Percentiles rank a stretch among this genome's conserved stretches.
Conservation (phyloP, 2,329 filamentous ascomycete genomes). For the Alternaria sp. region DNA sequence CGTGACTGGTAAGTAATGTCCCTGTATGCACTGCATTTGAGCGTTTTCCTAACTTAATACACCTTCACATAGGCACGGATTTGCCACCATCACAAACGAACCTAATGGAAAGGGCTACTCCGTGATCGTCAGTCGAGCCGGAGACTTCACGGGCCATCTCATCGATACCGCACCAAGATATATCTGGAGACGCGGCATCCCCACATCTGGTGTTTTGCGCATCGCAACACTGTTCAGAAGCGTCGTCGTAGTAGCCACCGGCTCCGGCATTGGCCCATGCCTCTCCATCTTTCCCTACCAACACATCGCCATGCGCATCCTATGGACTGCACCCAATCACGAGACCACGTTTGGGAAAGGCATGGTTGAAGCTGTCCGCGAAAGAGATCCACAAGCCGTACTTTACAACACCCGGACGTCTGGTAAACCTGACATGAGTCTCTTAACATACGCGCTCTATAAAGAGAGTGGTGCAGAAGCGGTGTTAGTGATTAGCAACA, state of each 20-base stretch:
- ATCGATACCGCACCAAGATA: slow-evolving; percentile 44
- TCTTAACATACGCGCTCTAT: slow-evolving; percentile 63
- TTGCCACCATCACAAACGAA: slow-evolving; percentile 50
- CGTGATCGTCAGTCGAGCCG: slow-evolving; percentile 49
- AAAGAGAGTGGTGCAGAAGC: slow-evolving; percentile 67
- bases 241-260: slow-evolving; percentile 50
- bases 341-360: slow-evolving; percentile 69
- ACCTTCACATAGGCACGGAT: slow-evolving; percentile 38
- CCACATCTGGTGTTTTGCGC: slow-evolving; percentile 47
- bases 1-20: slow-evolving; percentile 28
- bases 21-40: no score
- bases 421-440: slow-evolving; percentile 70
- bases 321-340: slow-evolving; percentile 75
- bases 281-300: slow-evolving; percentile 61
- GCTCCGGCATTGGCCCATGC: slow-evolving; percentile 53
- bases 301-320: slow-evolving; percentile 64
- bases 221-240: slow-evolving; percentile 49
- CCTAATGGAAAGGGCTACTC: slow-evolving; percentile 40
- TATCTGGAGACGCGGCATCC: slow-evolving; percentile 50
- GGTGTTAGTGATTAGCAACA: slow-evolving; percentile 77
- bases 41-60: no score
- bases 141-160: slow-evolving; percentile 49
- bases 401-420: slow-evolving; percentile 72
- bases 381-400: slow-evolving; percentile 68
- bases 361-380: slow-evolving; percentile 66